Evolutionary conservation across 371 early-diverging fungal species (phyloP).

Genomic region (Batkoa obscura): DNA sequence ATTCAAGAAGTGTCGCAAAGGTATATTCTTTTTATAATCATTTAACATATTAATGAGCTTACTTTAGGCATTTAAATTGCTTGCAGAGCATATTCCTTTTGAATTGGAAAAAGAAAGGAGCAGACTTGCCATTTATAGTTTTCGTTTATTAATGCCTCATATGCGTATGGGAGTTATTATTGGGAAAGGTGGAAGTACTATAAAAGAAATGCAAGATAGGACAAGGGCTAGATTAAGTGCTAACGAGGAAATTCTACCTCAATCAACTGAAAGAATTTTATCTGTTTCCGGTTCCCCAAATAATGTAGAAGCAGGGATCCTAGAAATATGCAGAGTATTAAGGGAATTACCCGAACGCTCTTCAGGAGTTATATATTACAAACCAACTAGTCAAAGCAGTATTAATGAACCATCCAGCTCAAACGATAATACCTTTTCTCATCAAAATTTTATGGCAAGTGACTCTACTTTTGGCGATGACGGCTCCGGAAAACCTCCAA

Average conservation of each 20-base stretch:
- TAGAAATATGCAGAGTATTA: slow-evolving; percentile 44
- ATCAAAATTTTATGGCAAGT: not conserved
- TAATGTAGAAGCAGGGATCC: slow-evolving; percentile 52
- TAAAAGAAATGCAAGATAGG: slow-evolving; percentile 68
- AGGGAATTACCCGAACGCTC: slow-evolving; percentile 30
- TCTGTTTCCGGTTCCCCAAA: slow-evolving; percentile 69
- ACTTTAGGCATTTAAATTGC: not conserved
- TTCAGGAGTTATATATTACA: slow-evolving; percentile 26
- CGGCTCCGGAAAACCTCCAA: not conserved
- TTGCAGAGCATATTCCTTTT: not conserved
- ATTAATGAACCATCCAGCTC: slow-evolving; percentile 8
- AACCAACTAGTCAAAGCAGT: slow-evolving; percentile 18
- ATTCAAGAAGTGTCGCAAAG: slow-evolving; percentile 49
- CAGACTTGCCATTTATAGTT: slow-evolving; percentile 15
- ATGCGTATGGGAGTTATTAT: slow-evolving; percentile 74
- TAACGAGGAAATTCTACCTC: slow-evolving; percentile 51
- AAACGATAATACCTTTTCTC: slow-evolving; percentile 11
- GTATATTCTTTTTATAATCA: slow-evolving; percentile 11
- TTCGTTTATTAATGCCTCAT: slow-evolving; percentile 54
- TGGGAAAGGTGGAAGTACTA: slow-evolving; percentile 75
- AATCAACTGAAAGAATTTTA: slow-evolving; percentile 62
- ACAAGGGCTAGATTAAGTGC: slow-evolving; percentile 69
- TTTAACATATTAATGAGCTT: not conserved
- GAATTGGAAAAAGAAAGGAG: not conserved
- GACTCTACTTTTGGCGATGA: too few relatives aligned